Evolutionary conservation across 805 yeast species (phyloP), one percentile per base, ranked within the genome.

Genomic region (Sungouiozyma intestinalis): DNA sequence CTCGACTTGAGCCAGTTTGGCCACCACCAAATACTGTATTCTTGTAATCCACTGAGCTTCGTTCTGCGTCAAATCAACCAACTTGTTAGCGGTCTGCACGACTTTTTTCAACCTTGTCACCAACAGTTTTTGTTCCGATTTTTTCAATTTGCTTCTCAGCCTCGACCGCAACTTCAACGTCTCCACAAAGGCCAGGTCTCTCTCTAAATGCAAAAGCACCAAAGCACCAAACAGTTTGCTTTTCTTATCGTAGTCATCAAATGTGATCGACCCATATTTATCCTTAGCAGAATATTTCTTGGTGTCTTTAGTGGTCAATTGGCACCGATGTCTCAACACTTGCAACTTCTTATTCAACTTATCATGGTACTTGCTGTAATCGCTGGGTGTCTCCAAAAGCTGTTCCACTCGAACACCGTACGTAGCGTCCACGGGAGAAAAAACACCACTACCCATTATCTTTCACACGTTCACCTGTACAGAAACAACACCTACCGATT

Each of bases 91-190:
- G 40, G 67, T 67, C 38, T 62, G 60, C 21, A 71, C 59, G 1
- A 90, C 77, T 59, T 74, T 80, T 55, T 80, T 85, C 46, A 82
- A 72, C 59, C 84, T 83, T 20, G 87, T 73, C 9, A 69, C 55
- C 51, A 82, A 63, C 45, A 79, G 73, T 42, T 72, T 72, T 48
- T 60, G 57, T 56, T 61, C 64, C 39, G 52, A 48, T 7, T 45
- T 50, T 45, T 67, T 60, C 29, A 53, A 48, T 27, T 53, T 50
- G 33, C 60, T 60, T 41, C 65, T 56, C 35, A 49, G 52, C 31
- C 58, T 53, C n/a, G 57, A 53, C 40, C 55, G 53, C 37, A 57
- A 31, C 40, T 58, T 60, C 33, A 58, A 49, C 16, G 45, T 43
- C 43, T 61, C 64, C 14, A 49, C 58, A 16, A 55, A 39, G 4